Conservation (phyloP, 2,329 filamentous ascomycete genomes). For the Diaporthe citri region DNA sequence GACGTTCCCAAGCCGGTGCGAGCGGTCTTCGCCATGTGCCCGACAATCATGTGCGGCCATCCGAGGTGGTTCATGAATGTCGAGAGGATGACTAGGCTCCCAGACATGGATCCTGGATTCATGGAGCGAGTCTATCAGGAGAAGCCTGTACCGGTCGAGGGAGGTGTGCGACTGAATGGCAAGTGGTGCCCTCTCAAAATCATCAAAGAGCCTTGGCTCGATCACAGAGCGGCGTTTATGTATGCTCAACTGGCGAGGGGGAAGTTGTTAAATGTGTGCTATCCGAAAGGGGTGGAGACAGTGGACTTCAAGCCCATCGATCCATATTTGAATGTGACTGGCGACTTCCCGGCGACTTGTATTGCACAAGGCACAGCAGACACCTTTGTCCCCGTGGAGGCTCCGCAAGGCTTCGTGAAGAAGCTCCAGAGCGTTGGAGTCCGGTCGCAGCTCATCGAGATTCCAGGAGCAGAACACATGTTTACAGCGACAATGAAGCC, state of each 20-base stretch:
- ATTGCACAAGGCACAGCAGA: slow-evolving; percentile 1
- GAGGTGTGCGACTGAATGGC: background rate
- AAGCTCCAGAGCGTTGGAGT: background rate
- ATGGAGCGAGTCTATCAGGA: background rate
- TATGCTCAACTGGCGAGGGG: background rate
- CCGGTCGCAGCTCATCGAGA: background rate
- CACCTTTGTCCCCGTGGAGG: background rate
- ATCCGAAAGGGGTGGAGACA: background rate
- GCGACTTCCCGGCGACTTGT: background rate
- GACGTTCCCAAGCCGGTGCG: background rate
- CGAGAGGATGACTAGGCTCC: background rate
- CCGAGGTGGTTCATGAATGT: background rate
- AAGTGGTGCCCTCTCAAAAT: slow-evolving; percentile 5
- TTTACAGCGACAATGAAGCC: background rate
- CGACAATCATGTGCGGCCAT: background rate
- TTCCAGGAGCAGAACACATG: background rate
- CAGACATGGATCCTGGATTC: background rate
- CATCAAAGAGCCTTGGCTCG: slow-evolving; percentile 12
- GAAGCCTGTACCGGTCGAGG: background rate
- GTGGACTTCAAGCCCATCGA: background rate
- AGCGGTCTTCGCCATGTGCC: background rate
- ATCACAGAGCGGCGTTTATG: background rate
- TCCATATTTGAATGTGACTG: background rate
- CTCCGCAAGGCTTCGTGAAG: background rate
- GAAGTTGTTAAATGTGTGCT: background rate